phyloP scores from a whole-genome alignment of 768 basidiomycete genomes.

The Naganishia randhawae region DNA sequence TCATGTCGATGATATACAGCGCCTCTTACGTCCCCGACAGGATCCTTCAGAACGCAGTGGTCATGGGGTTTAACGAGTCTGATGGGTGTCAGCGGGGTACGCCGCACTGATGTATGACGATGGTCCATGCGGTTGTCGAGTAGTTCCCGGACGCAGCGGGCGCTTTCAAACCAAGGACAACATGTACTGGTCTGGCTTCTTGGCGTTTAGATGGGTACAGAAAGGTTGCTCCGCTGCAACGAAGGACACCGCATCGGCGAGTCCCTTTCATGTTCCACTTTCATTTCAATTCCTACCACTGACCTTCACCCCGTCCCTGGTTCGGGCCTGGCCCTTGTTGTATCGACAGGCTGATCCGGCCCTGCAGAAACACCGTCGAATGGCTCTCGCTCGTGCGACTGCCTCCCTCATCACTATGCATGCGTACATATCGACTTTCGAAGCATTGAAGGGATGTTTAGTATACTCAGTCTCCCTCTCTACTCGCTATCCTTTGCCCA shows the following conservation, averaged over 20 bases:
- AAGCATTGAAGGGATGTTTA: slow-evolving; percentile 6
- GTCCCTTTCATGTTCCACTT: too few species aligned
- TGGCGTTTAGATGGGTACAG: slow-evolving; percentile 15
- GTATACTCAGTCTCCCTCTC: not conserved
- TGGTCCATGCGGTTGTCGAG: slow-evolving; percentile 2
- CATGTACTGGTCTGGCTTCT: not conserved
- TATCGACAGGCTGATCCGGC: not conserved
- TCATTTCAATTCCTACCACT: not conserved
- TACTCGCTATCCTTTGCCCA: too few species aligned
- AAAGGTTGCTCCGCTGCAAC: slow-evolving; percentile 10
- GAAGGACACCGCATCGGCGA: slow-evolving; percentile 15
- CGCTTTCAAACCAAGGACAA: too few species aligned
- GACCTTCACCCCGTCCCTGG: not conserved
- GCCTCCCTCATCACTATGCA: slow-evolving; percentile 21
- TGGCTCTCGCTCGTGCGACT: slow-evolving; percentile 15
- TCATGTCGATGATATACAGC: slow-evolving; percentile 7
- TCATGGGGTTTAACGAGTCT: slow-evolving; percentile 30
- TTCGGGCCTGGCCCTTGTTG: not conserved
- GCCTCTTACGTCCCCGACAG: not conserved
- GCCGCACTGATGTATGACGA: slow-evolving; percentile 18
- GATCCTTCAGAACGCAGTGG: not conserved
- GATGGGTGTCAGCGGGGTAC: slow-evolving; percentile 10
- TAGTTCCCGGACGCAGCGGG: too few species aligned
- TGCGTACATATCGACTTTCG: not conserved
- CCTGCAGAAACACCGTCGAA: slow-evolving; percentile 18